Percentiles rank a stretch among this genome's conserved stretches.
phyloP scores from a whole-genome alignment of 1,284 basidiomycete genomes.

The Filobasidium uniguttulatum region DNA sequence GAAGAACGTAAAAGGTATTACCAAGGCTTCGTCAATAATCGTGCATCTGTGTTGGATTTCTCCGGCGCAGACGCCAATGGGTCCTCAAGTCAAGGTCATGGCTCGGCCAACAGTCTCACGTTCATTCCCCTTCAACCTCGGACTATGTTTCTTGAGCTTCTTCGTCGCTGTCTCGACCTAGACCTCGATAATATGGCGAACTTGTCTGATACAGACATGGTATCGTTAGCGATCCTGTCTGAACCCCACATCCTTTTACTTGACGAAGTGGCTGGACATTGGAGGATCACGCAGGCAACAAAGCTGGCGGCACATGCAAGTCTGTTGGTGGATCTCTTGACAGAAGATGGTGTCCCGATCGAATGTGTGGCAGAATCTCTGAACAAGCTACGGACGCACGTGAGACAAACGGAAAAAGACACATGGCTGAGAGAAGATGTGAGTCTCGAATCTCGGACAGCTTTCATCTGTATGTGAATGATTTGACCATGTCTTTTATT shows the following conservation, averaged over 20 bases:
- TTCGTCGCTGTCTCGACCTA: slow-evolving; percentile 67
- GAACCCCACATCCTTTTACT: slow-evolving; percentile 65
- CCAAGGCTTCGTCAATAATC: background rate
- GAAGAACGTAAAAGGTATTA: background rate
- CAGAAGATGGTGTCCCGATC: slow-evolving; percentile 71
- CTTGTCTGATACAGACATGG: slow-evolving; percentile 88
- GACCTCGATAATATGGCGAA: slow-evolving; percentile 84
- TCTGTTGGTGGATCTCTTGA: slow-evolving; percentile 73
- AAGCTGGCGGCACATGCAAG: slow-evolving; percentile 70
- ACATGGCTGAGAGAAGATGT: slow-evolving; percentile 74
- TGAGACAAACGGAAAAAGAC: slow-evolving; percentile 52
- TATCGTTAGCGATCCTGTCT: slow-evolving; percentile 86
- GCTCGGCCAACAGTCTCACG: slow-evolving; percentile 45
- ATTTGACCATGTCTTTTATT: too few species aligned
- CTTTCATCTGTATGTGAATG: background rate
- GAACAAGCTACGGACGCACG: slow-evolving; percentile 53
- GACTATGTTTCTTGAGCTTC: slow-evolving; percentile 67
- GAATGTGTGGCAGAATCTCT: slow-evolving; percentile 89
- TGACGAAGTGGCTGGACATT: slow-evolving; percentile 72
- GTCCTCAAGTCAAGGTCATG: too few species aligned
- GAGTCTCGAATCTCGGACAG: slow-evolving; percentile 27
- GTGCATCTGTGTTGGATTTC: background rate
- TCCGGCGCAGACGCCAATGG: background rate
- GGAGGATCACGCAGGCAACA: slow-evolving; percentile 73
- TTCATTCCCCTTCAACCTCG: slow-evolving; percentile 83